Evolutionary conservation across 805 yeast species (phyloP), one percentile per base, ranked within the genome.

Genomic region (Candida chauliodis): DNA sequence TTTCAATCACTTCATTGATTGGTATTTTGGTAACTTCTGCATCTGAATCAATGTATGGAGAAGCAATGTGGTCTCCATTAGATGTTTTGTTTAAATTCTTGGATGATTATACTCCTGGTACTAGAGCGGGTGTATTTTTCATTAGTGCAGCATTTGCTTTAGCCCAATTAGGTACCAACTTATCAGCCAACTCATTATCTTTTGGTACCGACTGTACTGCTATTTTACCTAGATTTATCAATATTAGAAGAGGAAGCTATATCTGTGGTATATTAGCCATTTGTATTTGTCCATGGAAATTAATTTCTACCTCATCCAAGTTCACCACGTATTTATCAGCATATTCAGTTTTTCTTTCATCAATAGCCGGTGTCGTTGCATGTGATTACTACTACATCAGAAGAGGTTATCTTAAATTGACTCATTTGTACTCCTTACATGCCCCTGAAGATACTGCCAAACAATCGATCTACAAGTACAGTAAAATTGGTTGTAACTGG

Each of bases 1-100:
- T 86, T 61, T 82, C 89, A 3, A 52, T 87, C 42, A 88, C 95
- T 23, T 81, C 95, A 4, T 70, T 89, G 48, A 81, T 89, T 55
- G 96, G 96, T 57, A 82, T 88, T 42, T 66, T 88, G 43, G 87
- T 88, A 16, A 80, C 95, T 19, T 81, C 95, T 7, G 85, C 95
- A 1, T 81, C 93, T 3, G 68, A 79, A 30, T 57, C 71, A 4
- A 55, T 85, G 49, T 86, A 79, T 55, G 85, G 83, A 18, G 77
- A 73, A 46, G 75, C 86, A 22, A 75, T 75, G 55, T 88, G 96
- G 96, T 76, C 83, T 37, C 96, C 96, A 6, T 63, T 88, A 41
- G 95, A 84, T 48, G 85, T 85, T 3, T 66, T 88, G 48, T 72
- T 72, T 11, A 65, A 75, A 35, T 85, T 83, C 52, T 73, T 88